Evolutionary conservation across 306 rosid genomes (phyloP), one percentile per base, ranked within the genome.

Genomic region (Parietaria judaica): DNA sequence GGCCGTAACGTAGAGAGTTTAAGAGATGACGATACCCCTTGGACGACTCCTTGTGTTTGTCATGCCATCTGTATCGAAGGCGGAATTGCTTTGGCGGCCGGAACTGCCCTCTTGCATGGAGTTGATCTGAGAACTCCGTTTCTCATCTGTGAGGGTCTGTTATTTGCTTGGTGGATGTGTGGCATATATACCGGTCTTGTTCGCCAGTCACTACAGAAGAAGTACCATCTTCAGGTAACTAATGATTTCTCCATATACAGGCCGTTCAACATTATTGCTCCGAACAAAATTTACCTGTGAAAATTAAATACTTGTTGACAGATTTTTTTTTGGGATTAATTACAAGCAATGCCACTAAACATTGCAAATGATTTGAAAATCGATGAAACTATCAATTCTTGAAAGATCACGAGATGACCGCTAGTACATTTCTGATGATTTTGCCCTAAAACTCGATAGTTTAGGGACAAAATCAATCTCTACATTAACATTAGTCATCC

Each of bases 111-210:
- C 62, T 14, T 83, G 55, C 73, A 89, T 60, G 87, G 85, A 70
- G 0, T 81, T 62, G 84, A 89, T 50, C 94, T 90, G 0, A 83
- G 80, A 56, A 80, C 92, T 11, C 17, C 81, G 41, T 84, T 86
- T 67, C 97, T 94, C 64, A 58, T 94, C 41, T 60, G 78, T 12
- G 99, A 94, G 87, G 94, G 99, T 45, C 82, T 89, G 56, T 54
- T 94, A 16, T 94, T 94, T 75, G 78, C 94, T 39, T 94, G 99
- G 99, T 88, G 99, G 99, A 86, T 94, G 91, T 94, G 97, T 61
- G 97, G 97, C 63, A 84, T 84, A 58, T 86, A 88, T 70, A 84
- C 89, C 39, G 99, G 99, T 73, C 87, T 83, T 66, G 80, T 79
- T 72, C 85, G 99, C 58, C 99, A 94, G 75, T 35, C 90, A 50